Base-by-base conservation (phyloP, 2,329 filamentous ascomycete species). In the Berkeleyomyces basicola region DNA sequence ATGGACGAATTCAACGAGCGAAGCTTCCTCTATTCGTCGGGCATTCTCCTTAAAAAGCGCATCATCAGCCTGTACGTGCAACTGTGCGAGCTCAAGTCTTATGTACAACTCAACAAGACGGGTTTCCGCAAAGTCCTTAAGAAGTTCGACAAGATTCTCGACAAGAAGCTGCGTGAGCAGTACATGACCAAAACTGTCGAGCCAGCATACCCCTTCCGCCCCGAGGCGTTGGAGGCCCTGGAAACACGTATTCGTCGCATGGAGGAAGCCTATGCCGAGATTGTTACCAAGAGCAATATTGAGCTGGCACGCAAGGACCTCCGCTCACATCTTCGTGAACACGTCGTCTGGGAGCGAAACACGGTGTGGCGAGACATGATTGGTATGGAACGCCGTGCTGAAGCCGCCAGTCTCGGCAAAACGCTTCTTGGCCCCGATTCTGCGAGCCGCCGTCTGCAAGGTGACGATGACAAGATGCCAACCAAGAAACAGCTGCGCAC, bases 321-420 rank as follows among this genome's bases (percentile, higher is more conserved):
- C 63, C 83, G 93, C 61, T 82, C 96, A 39, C 91, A 99, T 70
- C 80, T 99, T 36, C 81, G 93, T 63, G 95, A 99, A 74, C 93
- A 99, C 72, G 91, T 99, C 23, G 92, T 97, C 0, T 99, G 93
- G 95, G 95, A 99, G 73, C 83, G 93, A 63, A 99, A 99, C 71
- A 99, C 93, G 0, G 93, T 99, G 16, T 99, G 93, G 93, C 81
- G 95, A 74, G 93, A 99, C 69, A 93, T 99, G 83, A 99, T 99
- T 71, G 93, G 92, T 61, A 92, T 99, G 68, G 95, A 99, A 76
- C 82, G 93, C 31, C 91, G 95, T 71, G 90, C 90, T 0, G 92
- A 97, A 74, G 95, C 93, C 7, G 92, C 92, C 7, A 93, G 92
- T 68, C 80, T 99, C 67, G 93, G 93, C 31, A 84, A 87, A 67